Conservation (phyloP, 176 grass and related monocot species). For the Dactylis glomerata region DNA sequence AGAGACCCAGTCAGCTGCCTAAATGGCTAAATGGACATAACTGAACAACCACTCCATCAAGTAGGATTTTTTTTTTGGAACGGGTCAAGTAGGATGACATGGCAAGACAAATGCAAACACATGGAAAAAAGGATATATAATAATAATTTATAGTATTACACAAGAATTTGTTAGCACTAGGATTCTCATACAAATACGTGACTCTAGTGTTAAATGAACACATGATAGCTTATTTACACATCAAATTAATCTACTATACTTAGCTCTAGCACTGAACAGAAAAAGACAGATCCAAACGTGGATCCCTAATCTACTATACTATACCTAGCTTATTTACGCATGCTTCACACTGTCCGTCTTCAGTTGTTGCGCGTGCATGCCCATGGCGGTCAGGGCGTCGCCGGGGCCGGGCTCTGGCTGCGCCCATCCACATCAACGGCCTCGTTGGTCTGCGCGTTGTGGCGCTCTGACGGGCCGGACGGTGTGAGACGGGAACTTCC, state of each 20-base stretch:
- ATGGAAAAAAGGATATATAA: not conserved
- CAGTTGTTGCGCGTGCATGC: not conserved
- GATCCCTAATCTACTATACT: too few relatives aligned
- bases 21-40: not conserved
- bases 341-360: not conserved
- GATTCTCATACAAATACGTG: not conserved
- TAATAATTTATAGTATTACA: not conserved
- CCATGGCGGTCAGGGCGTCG: not conserved
- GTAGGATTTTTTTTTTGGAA: too few relatives aligned
- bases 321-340: too few relatives aligned
- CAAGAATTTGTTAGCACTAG: not conserved
- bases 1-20: constrained; percentile 23
- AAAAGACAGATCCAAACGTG: not conserved
- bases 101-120: not conserved
- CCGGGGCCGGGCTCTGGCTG: not conserved
- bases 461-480: constrained; percentile 25
- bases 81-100: not conserved
- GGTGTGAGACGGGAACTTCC: not conserved
- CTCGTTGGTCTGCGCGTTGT: not conserved
- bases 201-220: not conserved
- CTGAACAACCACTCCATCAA: constrained; percentile 37
- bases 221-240: not conserved
- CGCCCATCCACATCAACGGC: not conserved
- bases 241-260: not conserved
- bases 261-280: not conserved